A percentile compares a stretch with the other conserved stretches of the same genome.
These are phyloP conservation scores for Phytophthora pistaciae DNA, from an alignment of 352 stramenopile genomes.

Conservation along the genomic window DNA sequence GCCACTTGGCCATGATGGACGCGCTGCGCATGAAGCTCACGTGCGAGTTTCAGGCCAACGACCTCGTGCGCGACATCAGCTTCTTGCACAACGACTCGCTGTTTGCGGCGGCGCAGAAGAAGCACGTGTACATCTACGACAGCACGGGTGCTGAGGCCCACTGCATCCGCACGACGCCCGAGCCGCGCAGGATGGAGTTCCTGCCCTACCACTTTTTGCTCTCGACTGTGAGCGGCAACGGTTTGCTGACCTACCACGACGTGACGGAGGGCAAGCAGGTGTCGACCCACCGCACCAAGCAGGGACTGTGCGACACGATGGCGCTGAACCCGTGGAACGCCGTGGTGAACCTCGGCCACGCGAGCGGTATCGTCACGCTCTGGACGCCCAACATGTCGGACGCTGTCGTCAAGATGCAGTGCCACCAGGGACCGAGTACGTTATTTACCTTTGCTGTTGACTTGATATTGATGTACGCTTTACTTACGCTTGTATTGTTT, in stretches of 20 bases:
- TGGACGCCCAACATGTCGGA: constrained; percentile 96
- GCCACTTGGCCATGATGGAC: constrained; percentile 97
- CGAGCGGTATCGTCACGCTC: constrained; percentile 98
- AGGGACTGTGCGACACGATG: constrained; percentile 94
- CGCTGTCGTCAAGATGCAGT: constrained; percentile 98
- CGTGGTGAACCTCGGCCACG: constrained; percentile 97
- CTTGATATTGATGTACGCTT: background rate
- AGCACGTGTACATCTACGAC: constrained; percentile 99
- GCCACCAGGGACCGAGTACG: constrained; percentile 95
- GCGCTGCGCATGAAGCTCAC: constrained; percentile 90
- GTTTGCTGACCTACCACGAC: constrained; percentile 96
- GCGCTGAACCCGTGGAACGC: constrained; percentile 97
- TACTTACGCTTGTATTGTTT: constrained; percentile 19
- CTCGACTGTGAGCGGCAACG: constrained; percentile 93
- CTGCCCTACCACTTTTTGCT: constrained; percentile 99
- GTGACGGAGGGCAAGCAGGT: constrained; percentile 96
- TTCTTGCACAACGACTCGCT: constrained; percentile 99
- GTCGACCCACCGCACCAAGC: constrained; percentile 92
- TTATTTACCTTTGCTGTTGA: constrained; percentile 10
- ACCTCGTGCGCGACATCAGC: constrained; percentile 95
- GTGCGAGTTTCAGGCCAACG: constrained; percentile 95
- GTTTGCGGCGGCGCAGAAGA: constrained; percentile 97
- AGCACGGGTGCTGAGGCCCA: constrained; percentile 97
- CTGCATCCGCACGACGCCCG: constrained; percentile 93
- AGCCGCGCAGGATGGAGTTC: constrained; percentile 96